Evolutionary conservation across 2,329 filamentous ascomycete genomes (phyloP).

Genomic region (Arthrocladium fulminans): DNA sequence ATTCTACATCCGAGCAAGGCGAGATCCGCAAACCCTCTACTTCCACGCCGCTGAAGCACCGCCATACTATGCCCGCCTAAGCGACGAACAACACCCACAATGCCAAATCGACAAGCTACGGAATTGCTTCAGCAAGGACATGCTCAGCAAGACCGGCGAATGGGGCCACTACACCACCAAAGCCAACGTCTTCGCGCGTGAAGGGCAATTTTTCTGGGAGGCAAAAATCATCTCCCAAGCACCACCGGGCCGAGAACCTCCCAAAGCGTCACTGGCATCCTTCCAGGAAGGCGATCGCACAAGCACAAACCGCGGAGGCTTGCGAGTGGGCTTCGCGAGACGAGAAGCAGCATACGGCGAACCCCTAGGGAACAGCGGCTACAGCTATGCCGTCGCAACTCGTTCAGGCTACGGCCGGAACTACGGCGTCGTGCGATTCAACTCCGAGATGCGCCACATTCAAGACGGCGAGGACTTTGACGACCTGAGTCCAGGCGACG

Average conservation of each 20-base stretch:
- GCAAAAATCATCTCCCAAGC: conserved; percentile 62
- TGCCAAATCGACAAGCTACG: conserved; percentile 58
- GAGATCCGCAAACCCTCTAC: conserved; percentile 21
- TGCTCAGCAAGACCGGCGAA: conserved; percentile 72
- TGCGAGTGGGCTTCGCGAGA: conserved; percentile 40
- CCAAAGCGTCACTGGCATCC: conserved; percentile 20
- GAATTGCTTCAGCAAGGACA: conserved; percentile 67
- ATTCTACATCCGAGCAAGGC: conserved; percentile 22
- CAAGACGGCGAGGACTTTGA: conserved; percentile 79
- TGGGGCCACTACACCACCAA: conserved; percentile 71
- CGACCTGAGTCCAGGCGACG: conserved; percentile 78
- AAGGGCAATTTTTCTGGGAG: conserved; percentile 91
- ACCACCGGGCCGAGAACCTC: conserved; percentile 50
- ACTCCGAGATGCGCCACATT: conserved; percentile 93
- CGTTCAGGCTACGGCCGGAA: conserved; percentile 29
- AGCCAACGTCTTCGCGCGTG: conserved; percentile 79
- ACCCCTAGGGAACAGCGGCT: conserved; percentile 20
- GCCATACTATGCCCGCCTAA: conserved; percentile 76
- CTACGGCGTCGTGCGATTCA: conserved; percentile 62
- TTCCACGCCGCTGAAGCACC: conserved; percentile 59
- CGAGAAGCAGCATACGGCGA: conserved; percentile 29
- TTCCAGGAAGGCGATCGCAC: conserved; percentile 18
- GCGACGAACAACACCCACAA: conserved; percentile 63
- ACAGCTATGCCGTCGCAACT: conserved; percentile 21
- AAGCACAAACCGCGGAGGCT: conserved; percentile 33